Conservation (phyloP, 139 green algal species). For the Astrephomene gubernaculifera region DNA sequence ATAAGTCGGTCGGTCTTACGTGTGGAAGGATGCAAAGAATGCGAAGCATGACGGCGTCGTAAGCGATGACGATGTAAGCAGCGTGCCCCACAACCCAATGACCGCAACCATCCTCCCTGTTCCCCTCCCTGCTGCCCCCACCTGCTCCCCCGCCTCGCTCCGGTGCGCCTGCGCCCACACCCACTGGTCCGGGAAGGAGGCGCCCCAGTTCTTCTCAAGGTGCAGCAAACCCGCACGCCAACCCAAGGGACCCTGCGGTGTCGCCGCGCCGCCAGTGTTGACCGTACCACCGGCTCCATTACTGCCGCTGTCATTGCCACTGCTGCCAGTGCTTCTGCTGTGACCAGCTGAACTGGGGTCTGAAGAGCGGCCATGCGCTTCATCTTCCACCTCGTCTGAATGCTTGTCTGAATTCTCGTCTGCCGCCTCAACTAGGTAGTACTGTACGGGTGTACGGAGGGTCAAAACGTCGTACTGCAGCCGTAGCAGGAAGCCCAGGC, state of each 20-base stretch:
- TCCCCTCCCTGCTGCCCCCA: not conserved
- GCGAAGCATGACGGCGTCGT: too few relatives aligned
- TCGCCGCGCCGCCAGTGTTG: not conserved
- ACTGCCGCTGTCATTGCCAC: not conserved
- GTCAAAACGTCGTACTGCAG: slow-evolving; percentile 26
- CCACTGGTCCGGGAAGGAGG: slow-evolving; percentile 31
- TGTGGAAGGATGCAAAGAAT: too few relatives aligned
- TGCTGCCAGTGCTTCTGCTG: not conserved
- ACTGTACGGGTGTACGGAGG: slow-evolving; percentile 22
- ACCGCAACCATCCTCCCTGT: not conserved
- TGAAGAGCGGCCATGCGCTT: too few relatives aligned
- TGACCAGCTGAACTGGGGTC: too few relatives aligned
- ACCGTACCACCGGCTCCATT: not conserved
- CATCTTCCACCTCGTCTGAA: not conserved
- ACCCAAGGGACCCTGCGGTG: too few relatives aligned
- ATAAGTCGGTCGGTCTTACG: not conserved
- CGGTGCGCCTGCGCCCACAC: slow-evolving; percentile 24
- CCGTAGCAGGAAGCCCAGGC: slow-evolving; percentile 11
- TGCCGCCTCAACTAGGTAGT: not conserved
- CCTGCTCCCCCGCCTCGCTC: not conserved
- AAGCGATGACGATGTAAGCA: not conserved
- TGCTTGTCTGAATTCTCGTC: not conserved
- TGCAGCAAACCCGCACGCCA: not conserved
- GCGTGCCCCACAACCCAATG: not conserved
- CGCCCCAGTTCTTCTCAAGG: slow-evolving; percentile 40